These are phyloP conservation scores for Pulicaria dysenterica DNA, from an alignment of 129 eudicot genomes.

Conservation along the genomic window DNA sequence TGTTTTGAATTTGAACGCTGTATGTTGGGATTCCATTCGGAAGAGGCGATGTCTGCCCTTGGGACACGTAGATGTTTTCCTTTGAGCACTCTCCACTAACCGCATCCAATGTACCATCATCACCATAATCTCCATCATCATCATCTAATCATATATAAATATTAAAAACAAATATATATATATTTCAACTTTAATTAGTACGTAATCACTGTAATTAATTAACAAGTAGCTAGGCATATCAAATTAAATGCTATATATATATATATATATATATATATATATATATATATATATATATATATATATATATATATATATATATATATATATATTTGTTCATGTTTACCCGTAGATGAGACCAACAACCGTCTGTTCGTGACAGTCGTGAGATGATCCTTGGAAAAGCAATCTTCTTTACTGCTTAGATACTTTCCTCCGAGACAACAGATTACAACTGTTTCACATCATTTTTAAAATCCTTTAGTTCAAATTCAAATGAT, in stretches of 20 bases:
- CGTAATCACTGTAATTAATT: background rate
- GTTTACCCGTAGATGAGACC: conserved; percentile 22
- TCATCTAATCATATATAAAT: background rate
- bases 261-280: background rate
- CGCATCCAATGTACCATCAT: conserved; percentile 21
- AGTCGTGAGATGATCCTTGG: background rate
- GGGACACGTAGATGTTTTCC: conserved; percentile 49
- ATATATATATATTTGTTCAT: background rate
- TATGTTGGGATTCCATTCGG: conserved; percentile 73
- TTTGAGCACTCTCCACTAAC: conserved; percentile 40
- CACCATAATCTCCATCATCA: background rate
- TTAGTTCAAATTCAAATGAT: no score
- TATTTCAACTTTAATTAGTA: no score
- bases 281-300: background rate
- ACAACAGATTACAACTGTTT: conserved; percentile 22
- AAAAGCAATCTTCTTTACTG: background rate
- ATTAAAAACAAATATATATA: no score
- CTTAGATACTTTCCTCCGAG: conserved; percentile 34
- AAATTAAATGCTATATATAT: no score
- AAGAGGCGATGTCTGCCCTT: conserved; percentile 54
- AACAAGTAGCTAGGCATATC: no score
- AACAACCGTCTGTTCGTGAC: conserved; percentile 29
- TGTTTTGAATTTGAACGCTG: conserved; percentile 55
- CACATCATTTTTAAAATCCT: no score
- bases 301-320: background rate